phyloP scores from a whole-genome alignment of 1,139 yeast species.

The Debaryomyces singareniensis region DNA sequence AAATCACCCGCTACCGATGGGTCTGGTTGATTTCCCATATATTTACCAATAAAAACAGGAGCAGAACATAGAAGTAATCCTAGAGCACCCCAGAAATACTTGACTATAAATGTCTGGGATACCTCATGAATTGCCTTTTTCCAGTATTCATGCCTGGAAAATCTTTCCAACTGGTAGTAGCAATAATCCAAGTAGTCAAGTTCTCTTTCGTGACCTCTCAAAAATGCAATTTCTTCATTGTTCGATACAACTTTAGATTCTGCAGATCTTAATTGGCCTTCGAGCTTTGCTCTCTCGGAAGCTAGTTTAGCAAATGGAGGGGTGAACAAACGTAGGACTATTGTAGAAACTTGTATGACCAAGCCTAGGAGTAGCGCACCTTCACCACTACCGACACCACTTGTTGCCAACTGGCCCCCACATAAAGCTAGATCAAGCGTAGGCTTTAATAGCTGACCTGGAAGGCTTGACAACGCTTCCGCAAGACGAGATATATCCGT shows the following conservation, averaged over 20 bases:
- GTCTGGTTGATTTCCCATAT: slow-evolving; percentile 42
- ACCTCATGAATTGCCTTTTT: slow-evolving; percentile 69
- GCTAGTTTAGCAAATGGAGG: slow-evolving; percentile 89
- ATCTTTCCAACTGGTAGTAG: slow-evolving; percentile 76
- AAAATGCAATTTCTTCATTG: slow-evolving; percentile 81
- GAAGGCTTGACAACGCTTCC: slow-evolving; percentile 63
- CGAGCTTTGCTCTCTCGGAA: slow-evolving; percentile 70
- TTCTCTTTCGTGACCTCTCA: slow-evolving; percentile 78
- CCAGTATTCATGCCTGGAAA: slow-evolving; percentile 71
- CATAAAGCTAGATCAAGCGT: slow-evolving; percentile 74
- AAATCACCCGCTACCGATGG: slow-evolving; percentile 65
- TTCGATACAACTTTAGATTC: slow-evolving; percentile 78
- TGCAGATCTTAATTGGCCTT: slow-evolving; percentile 77
- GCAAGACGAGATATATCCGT: slow-evolving; percentile 76
- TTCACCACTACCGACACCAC: slow-evolving; percentile 79
- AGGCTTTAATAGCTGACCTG: slow-evolving; percentile 86
- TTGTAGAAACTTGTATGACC: slow-evolving; percentile 76
- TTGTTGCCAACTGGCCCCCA: slow-evolving; percentile 69
- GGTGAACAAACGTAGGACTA: slow-evolving; percentile 65
- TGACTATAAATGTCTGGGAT: slow-evolving; percentile 79
- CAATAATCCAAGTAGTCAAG: slow-evolving; percentile 71
- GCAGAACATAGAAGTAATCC: slow-evolving; percentile 84
- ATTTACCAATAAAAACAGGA: slow-evolving; percentile 74
- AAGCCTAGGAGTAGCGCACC: slow-evolving; percentile 79
- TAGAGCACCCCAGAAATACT: slow-evolving; percentile 94